Conservation (phyloP, 148 eudicot genomes). For the Persicaria maculosa region DNA sequence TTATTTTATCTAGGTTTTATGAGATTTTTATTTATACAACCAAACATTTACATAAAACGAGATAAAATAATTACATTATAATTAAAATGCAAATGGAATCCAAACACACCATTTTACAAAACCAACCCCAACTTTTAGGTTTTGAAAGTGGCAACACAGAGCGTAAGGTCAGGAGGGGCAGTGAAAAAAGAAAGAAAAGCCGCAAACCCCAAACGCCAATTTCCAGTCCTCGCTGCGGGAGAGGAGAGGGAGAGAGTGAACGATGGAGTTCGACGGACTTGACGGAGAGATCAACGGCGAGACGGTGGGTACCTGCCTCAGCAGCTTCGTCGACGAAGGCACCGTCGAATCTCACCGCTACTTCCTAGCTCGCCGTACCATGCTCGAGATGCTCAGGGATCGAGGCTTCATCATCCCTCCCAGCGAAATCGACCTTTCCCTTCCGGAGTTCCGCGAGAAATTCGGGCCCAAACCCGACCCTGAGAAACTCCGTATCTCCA, state of each 20-base stretch:
- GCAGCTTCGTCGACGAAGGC: constrained; percentile 54
- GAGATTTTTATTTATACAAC: no score
- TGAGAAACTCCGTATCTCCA: constrained; percentile 52
- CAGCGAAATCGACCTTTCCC: constrained; percentile 47
- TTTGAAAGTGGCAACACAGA: no score
- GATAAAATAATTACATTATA: no score
- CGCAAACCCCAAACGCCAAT: not conserved
- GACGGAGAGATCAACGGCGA: constrained; percentile 25
- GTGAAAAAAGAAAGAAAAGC: no score
- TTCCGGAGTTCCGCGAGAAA: constrained; percentile 43
- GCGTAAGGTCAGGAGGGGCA: no score
- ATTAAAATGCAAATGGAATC: no score
- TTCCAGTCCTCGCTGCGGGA: not conserved
- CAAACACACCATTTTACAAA: no score
- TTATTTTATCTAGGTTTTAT: no score
- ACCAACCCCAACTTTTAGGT: no score
- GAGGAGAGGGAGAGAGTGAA: constrained; percentile 14
- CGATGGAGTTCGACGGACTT: constrained; percentile 26
- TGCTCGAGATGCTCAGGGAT: constrained; percentile 71
- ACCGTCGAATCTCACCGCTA: constrained; percentile 65
- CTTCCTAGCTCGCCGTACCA: constrained; percentile 64
- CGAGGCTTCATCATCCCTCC: constrained; percentile 61
- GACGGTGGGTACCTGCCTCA: constrained; percentile 27
- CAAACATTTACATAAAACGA: no score
- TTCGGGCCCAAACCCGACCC: constrained; percentile 52